phyloP scores from a whole-genome alignment of 441 rosid genomes.

The Arabidopsis lyrata region DNA sequence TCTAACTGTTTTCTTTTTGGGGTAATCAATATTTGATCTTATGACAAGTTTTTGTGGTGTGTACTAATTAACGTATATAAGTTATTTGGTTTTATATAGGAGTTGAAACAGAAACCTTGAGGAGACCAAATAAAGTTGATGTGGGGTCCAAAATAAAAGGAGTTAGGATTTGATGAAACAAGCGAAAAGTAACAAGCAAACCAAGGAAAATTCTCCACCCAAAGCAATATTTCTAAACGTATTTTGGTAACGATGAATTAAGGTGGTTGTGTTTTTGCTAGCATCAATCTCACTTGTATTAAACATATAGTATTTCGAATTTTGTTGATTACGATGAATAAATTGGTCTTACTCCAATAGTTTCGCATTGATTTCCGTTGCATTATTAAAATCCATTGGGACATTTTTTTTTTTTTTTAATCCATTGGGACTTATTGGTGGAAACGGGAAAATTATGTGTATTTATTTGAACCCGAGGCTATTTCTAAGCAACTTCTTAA shows the following conservation, averaged over 20 bases:
- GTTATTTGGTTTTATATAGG: slow-evolving; percentile 31
- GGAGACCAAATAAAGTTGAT: slow-evolving; percentile 36
- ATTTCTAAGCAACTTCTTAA: slow-evolving; percentile 43
- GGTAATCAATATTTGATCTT: slow-evolving; percentile 19
- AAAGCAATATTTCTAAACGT: slow-evolving; percentile 16
- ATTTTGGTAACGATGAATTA: background rate
- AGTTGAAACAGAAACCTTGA: slow-evolving; percentile 12
- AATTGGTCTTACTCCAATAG: slow-evolving; percentile 4
- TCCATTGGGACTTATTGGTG: background rate
- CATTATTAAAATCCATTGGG: background rate
- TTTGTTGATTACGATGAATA: background rate
- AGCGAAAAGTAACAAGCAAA: slow-evolving; percentile 19
- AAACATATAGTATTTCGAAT: background rate
- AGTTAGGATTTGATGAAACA: slow-evolving; percentile 35
- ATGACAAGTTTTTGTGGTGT: slow-evolving; percentile 4
- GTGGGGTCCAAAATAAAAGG: slow-evolving; percentile 23
- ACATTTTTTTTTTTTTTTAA: background rate
- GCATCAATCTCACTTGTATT: background rate
- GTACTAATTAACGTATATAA: slow-evolving; percentile 11
- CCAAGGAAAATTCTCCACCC: slow-evolving; percentile 31
- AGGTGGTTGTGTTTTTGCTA: background rate
- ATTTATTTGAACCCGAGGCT: slow-evolving; percentile 4
- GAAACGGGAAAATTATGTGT: slow-evolving; percentile 20
- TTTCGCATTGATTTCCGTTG: slow-evolving; percentile 24
- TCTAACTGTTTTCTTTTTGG: background rate